Base-by-base conservation (phyloP, 139 green algal species). In the Coelastrella sp. region DNA sequence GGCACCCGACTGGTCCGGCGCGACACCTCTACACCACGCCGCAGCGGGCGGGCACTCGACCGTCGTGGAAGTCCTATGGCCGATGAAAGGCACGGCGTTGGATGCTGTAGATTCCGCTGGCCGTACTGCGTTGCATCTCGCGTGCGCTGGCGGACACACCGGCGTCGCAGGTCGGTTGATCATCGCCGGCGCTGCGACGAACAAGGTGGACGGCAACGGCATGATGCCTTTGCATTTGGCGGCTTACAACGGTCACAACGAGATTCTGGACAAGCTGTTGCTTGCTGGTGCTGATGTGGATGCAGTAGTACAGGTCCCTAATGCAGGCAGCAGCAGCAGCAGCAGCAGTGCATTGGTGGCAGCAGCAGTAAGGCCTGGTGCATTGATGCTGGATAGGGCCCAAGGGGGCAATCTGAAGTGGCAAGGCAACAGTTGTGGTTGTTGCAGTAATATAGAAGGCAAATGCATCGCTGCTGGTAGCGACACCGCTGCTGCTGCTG, bases 181-280 rank as follows among this genome's bases (percentile, higher is more conserved):
- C 37, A 82, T 82, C 13, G 75, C 75, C 11, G 75, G 75, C 3
- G 75, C 75, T 25, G 75, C 75, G 19, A 82, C 53, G 7, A 43
- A 35, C 7, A 59, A 38, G 23, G 4, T 15, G 23, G 75, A 82
- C 40, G 3, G 21, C 2, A 82, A 71, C 53, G 53, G 75, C 32
- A 71, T 82, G 75, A 82, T 53, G 25, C 75, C 75, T 51, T 53
- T 82, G n/a, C 75, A 82, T 53, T n/a, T 71, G 23, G 75, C 75
- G 7, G 45, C 75, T 23, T 82, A 82, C 27, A 82, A 82, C 35
- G 75, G 75, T 53, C 75, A 82, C 38, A 57, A 40, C 9, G 19
- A 27, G 0, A 71, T 82, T 0, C 35, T 82, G 35, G 75, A 82
- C 23, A 82, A 82, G 75, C 75, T 82, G 35, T n/a, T 82, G 75